Conservation (phyloP, 2,329 filamentous ascomycete species). For the Grosmannia clavigera region DNA sequence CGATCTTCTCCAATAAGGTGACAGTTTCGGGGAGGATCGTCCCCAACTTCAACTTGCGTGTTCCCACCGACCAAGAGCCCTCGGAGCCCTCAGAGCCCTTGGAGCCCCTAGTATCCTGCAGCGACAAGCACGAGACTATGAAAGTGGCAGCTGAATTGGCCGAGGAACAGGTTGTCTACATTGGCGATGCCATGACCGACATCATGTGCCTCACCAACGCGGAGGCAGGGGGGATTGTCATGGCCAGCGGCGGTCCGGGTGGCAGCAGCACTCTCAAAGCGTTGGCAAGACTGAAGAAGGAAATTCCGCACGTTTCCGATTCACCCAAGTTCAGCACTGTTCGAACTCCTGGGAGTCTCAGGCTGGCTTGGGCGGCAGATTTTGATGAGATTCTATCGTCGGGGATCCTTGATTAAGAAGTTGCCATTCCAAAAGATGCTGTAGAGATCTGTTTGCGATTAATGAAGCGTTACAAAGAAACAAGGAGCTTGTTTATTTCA, state of each 20-base stretch:
- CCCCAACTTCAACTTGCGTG: slow-evolving; percentile 20
- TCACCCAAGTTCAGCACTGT: background rate
- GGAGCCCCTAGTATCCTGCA: slow-evolving; percentile 23
- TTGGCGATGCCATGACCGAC: slow-evolving; percentile 46
- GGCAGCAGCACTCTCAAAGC: slow-evolving; percentile 22
- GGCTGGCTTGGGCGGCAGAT: slow-evolving; percentile 29
- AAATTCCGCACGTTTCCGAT: slow-evolving; percentile 24
- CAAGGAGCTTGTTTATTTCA: background rate
- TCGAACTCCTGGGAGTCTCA: background rate
- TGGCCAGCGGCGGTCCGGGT: slow-evolving; percentile 21
- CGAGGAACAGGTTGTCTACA: slow-evolving; percentile 27
- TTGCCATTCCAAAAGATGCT: background rate
- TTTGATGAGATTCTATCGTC: slow-evolving; percentile 28
- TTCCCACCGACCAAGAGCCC: slow-evolving; percentile 9
- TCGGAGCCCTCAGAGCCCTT: background rate
- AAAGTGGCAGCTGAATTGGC: slow-evolving; percentile 16
- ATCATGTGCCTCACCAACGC: slow-evolving; percentile 34
- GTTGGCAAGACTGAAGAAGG: slow-evolving; percentile 24
- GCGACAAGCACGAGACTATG: slow-evolving; percentile 34
- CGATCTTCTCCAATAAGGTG: slow-evolving; percentile 33
- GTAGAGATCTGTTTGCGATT: background rate
- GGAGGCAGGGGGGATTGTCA: slow-evolving; percentile 29
- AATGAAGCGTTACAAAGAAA: background rate
- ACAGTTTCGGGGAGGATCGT: slow-evolving; percentile 25
- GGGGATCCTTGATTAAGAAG: slow-evolving; percentile 1